Evolutionary conservation across 2,329 filamentous ascomycete species (phyloP).

Genomic region (Pseudogymnoascus sp.): DNA sequence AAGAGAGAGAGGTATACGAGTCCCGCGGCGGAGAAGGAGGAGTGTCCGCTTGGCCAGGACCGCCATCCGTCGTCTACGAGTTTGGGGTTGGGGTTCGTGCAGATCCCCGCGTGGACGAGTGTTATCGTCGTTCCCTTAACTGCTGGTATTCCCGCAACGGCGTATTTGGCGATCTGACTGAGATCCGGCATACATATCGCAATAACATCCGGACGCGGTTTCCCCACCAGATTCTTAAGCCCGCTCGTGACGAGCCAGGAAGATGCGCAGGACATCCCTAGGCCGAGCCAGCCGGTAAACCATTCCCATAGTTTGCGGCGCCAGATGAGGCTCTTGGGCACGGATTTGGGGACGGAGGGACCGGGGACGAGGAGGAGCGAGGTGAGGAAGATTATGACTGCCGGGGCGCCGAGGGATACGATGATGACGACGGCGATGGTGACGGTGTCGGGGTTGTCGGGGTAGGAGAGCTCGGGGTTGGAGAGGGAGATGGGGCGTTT

Average conservation of each 20-base stretch:
- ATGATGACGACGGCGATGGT: constrained; percentile 55
- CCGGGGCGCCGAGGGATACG: constrained; percentile 56
- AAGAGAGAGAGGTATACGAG: constrained; percentile 81
- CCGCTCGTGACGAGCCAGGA: constrained; percentile 76
- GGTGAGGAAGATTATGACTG: constrained; percentile 58
- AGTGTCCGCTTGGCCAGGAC: constrained; percentile 72
- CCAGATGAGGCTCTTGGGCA: constrained; percentile 60
- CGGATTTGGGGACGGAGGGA: constrained; percentile 52
- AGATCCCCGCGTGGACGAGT: constrained; percentile 70
- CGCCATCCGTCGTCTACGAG: constrained; percentile 69
- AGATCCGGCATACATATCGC: constrained; percentile 70
- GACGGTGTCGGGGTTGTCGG: constrained; percentile 64
- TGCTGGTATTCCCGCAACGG: constrained; percentile 51
- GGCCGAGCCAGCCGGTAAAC: constrained; percentile 75
- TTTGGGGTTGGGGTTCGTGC: constrained; percentile 43
- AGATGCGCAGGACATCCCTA: constrained; percentile 61
- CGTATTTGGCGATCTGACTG: constrained; percentile 46
- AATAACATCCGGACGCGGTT: constrained; percentile 55
- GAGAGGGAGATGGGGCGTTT: constrained; percentile 62
- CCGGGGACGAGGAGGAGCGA: constrained; percentile 65
- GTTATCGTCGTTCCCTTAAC: constrained; percentile 47
- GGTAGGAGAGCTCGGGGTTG: constrained; percentile 71
- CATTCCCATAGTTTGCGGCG: constrained; percentile 83
- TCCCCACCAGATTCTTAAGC: constrained; percentile 67
- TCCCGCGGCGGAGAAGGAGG: constrained; percentile 68